A percentile compares a stretch with the other conserved stretches of the same genome.
Conservation (phyloP, 108 stramenopile genomes). For the Thalassiosira profunda region DNA sequence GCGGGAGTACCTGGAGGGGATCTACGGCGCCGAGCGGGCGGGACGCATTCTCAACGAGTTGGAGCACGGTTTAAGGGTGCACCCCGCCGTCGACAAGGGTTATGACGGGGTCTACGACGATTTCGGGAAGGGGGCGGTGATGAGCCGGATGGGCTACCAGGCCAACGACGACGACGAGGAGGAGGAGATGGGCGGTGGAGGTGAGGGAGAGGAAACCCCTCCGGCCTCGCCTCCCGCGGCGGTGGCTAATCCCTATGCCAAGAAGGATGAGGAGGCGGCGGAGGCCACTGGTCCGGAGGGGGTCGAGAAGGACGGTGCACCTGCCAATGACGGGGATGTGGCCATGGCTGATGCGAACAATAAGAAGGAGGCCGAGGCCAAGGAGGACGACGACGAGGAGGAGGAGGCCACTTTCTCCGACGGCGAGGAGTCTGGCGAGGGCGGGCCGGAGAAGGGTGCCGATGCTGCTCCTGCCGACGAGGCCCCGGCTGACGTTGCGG, state of each 20-base stretch:
- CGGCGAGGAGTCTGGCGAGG: too few species aligned
- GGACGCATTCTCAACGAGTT: constrained; percentile 63
- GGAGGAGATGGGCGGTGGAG: too few species aligned
- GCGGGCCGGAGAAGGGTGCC: constrained; percentile 1
- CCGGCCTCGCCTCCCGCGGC: constrained; percentile 29
- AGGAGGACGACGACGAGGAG: too few species aligned
- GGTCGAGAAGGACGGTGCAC: constrained; percentile 7
- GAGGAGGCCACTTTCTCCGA: too few species aligned
- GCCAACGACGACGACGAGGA: constrained; percentile 38
- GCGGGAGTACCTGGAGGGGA: constrained; percentile 58
- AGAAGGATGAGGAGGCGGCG: constrained; percentile 3
- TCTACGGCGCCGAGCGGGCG: constrained; percentile 65
- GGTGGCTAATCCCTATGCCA: constrained; percentile 28
- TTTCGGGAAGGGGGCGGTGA: neutral
- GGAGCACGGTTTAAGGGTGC: constrained; percentile 47
- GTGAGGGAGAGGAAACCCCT: constrained; percentile 33
- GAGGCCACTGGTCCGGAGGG: constrained; percentile 7
- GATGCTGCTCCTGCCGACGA: too few species aligned
- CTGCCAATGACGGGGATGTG: neutral
- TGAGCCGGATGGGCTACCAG: constrained; percentile 39
- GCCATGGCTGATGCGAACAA: too few species aligned
- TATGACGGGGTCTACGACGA: neutral
- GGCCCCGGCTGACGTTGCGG: too few species aligned
- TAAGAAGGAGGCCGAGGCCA: too few species aligned
- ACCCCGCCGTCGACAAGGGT: neutral